Evolutionary conservation across 805 yeast species (phyloP).

Genomic region (Wickerhamiella galacta): DNA sequence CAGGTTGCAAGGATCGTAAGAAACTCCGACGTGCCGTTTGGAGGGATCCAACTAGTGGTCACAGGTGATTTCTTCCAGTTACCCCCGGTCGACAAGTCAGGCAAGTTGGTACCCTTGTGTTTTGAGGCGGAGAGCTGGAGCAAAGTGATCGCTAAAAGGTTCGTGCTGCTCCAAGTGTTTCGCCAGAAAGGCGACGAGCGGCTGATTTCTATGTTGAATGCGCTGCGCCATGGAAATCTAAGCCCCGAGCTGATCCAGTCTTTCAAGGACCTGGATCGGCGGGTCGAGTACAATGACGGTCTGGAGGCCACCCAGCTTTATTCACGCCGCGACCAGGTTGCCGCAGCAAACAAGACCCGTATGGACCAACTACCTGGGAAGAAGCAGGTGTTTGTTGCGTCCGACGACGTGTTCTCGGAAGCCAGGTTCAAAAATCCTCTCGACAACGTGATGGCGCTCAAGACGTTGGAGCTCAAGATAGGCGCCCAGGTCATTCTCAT

Average conservation of each 20-base stretch:
- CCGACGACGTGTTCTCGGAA: slow-evolving; percentile 25
- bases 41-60: slow-evolving; percentile 77
- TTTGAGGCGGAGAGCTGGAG: slow-evolving; percentile 65
- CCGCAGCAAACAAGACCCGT: slow-evolving; percentile 44
- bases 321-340: slow-evolving; percentile 74
- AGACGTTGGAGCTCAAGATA: slow-evolving; percentile 44
- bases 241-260: slow-evolving; percentile 30
- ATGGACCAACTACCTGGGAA: slow-evolving; percentile 35
- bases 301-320: slow-evolving; percentile 78
- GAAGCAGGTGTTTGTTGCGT: slow-evolving; percentile 28
- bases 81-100: slow-evolving; percentile 54
- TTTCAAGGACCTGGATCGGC: slow-evolving; percentile 39
- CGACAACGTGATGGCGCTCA: slow-evolving; percentile 53
- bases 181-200: slow-evolving; percentile 59
- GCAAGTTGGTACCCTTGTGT: slow-evolving; percentile 34
- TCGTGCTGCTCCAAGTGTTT: slow-evolving; percentile 60
- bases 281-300: slow-evolving; percentile 45
- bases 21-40: slow-evolving; percentile 51
- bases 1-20: slow-evolving; percentile 43
- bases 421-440: slow-evolving; percentile 27
- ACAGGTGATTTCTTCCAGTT: slow-evolving; percentile 92
- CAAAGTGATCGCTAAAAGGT: slow-evolving; percentile 38
- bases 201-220: slow-evolving; percentile 64
- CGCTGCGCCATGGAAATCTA: slow-evolving; percentile 57
- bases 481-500: slow-evolving; percentile 88